These are phyloP conservation scores for Calonectria honghensis DNA, from an alignment of 2,329 filamentous ascomycete species.

Conservation along the genomic window DNA sequence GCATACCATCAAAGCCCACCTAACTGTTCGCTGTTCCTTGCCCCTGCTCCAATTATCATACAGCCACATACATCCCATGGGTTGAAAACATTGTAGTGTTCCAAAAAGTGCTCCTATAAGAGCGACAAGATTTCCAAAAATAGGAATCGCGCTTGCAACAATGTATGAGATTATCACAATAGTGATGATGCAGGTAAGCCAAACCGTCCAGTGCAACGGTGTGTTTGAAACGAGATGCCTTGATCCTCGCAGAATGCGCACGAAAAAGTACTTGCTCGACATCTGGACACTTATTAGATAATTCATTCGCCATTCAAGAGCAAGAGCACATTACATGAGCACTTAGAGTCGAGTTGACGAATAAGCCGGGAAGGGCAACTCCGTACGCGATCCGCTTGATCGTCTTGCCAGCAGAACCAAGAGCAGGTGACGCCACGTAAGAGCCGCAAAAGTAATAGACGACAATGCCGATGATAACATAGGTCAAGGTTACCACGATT, in stretches of 20 bases:
- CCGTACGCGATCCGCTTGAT: constrained; percentile 68
- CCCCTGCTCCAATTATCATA: constrained; percentile 47
- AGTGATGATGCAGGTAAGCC: constrained; percentile 43
- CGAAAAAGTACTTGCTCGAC: constrained; percentile 31
- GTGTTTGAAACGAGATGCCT: constrained; percentile 29
- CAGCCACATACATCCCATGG: constrained; percentile 51
- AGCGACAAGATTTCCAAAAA: constrained; percentile 45
- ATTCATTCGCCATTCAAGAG: background rate
- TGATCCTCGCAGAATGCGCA: constrained; percentile 28
- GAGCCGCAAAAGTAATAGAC: constrained; percentile 69
- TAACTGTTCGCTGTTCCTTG: background rate
- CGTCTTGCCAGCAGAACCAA: constrained; percentile 64
- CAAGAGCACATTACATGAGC: constrained; percentile 40
- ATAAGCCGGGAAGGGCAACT: constrained; percentile 56
- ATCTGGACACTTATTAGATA: background rate
- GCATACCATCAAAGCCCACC: constrained; percentile 45
- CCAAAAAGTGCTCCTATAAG: constrained; percentile 53
- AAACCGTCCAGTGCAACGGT: constrained; percentile 24
- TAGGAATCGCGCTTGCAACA: constrained; percentile 50
- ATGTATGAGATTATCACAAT: constrained; percentile 48
- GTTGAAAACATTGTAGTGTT: constrained; percentile 52
- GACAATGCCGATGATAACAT: constrained; percentile 60
- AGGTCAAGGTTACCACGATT: constrained; percentile 57
- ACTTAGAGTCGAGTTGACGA: constrained; percentile 54
- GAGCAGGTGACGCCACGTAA: constrained; percentile 67